These are phyloP conservation scores for Coemansia sp. DNA, from an alignment of 192 early-diverging fungal species.

Conservation along the genomic window DNA sequence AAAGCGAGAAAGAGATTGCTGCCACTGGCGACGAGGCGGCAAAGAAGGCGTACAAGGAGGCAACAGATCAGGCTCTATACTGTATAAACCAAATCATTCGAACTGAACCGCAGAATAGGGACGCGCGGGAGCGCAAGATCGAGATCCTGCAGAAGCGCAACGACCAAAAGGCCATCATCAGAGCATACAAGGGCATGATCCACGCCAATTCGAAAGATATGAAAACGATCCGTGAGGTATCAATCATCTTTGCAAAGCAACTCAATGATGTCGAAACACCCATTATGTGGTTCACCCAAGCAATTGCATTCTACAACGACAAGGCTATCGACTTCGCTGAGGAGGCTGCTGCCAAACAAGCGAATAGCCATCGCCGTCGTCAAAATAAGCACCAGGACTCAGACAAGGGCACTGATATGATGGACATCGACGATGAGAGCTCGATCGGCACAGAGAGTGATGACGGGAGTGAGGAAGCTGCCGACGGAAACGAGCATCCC, in stretches of 20 bases:
- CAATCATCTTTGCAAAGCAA: constrained; percentile 59
- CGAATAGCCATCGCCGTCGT: constrained; percentile 7
- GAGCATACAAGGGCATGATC: constrained; percentile 63
- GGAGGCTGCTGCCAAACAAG: constrained; percentile 51
- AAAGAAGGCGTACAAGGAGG: constrained; percentile 57
- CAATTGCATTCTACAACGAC: constrained; percentile 55
- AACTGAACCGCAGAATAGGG: constrained; percentile 66
- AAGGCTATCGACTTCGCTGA: constrained; percentile 66
- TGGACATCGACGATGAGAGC: constrained; percentile 1
- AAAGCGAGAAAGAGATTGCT: constrained; percentile 6
- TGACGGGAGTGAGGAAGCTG: constrained; percentile 39
- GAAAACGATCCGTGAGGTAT: constrained; percentile 64
- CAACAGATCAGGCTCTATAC: constrained; percentile 78
- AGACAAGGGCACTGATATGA: constrained; percentile 6
- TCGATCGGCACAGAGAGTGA: not conserved
- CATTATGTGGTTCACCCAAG: constrained; percentile 37
- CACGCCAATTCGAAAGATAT: constrained; percentile 67
- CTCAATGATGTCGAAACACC: constrained; percentile 44
- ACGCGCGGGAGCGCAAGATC: constrained; percentile 72
- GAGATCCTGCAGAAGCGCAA: constrained; percentile 63
- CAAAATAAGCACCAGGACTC: not conserved
- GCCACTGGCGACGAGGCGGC: constrained; percentile 17
- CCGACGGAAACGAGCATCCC: constrained; percentile 15
- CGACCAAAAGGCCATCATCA: constrained; percentile 58
- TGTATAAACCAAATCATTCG: constrained; percentile 72